These are phyloP conservation scores for Crataegus laevigata DNA, from an alignment of 306 rosid species.

Conservation along the genomic window DNA sequence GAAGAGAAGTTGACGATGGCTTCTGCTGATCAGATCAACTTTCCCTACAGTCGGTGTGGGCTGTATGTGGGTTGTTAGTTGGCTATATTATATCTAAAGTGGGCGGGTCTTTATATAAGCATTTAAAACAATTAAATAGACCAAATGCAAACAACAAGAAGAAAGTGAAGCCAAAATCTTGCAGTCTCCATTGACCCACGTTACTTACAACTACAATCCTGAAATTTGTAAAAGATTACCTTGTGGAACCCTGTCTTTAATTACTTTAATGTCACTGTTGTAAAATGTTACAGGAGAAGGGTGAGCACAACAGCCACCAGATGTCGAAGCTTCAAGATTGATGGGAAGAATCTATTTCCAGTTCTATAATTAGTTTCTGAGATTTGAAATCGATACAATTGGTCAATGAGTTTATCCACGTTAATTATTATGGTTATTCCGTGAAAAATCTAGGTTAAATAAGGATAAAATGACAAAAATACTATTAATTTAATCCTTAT, in stretches of 20 bases:
- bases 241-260: background rate
- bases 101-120: too few relatives aligned
- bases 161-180: background rate
- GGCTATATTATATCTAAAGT: too few relatives aligned
- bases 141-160: background rate
- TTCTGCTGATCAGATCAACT: too few relatives aligned
- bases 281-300: background rate
- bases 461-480: too few relatives aligned
- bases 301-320: background rate
- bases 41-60: too few relatives aligned
- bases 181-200: background rate
- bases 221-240: background rate
- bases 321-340: background rate
- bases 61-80: too few relatives aligned
- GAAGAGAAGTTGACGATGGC: too few relatives aligned
- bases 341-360: background rate
- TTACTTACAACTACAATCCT: background rate
- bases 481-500: too few relatives aligned
- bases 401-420: too few relatives aligned
- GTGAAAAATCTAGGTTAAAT: too few relatives aligned
- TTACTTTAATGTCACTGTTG: background rate
- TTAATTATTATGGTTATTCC: too few relatives aligned
- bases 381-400: too few relatives aligned
- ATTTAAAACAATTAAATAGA: background rate
- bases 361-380: fast-evolving